Evolutionary conservation across 202 grass and related monocot genomes (phyloP).

Genomic region (Digitaria exilis): DNA sequence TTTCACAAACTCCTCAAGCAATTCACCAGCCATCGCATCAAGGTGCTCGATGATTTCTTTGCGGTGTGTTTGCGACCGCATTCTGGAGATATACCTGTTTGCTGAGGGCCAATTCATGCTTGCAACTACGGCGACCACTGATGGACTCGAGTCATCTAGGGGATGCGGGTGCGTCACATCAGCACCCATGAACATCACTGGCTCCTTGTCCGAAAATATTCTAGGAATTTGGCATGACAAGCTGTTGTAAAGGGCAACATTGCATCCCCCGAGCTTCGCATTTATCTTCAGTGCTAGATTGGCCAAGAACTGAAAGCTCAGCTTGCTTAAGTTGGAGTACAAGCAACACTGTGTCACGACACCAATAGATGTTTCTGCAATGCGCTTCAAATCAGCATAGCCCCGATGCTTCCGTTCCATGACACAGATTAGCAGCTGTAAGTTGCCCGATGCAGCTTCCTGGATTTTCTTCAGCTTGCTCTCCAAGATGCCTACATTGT

Average conservation of each 20-base stretch:
- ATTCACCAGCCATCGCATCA: slow-evolving; percentile 69
- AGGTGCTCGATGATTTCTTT: slow-evolving; percentile 92
- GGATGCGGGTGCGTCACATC: slow-evolving; percentile 98
- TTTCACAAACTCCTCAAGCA: slow-evolving; percentile 80
- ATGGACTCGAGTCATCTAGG: slow-evolving; percentile 87
- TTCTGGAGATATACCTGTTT: slow-evolving; percentile 92
- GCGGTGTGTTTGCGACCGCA: slow-evolving; percentile 93
- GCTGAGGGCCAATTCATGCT: slow-evolving; percentile 95
- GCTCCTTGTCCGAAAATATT: slow-evolving; percentile 71
- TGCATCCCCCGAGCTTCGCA: slow-evolving; percentile 88
- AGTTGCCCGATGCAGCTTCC: slow-evolving; percentile 75
- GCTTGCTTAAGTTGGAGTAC: slow-evolving; percentile 80
- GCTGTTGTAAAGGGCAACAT: slow-evolving; percentile 77
- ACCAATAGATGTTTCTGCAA: slow-evolving; percentile 87
- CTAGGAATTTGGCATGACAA: slow-evolving; percentile 78
- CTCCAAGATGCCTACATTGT: slow-evolving; percentile 73
- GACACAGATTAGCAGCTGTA: slow-evolving; percentile 84
- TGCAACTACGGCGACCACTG: slow-evolving; percentile 86
- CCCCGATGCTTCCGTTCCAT: slow-evolving; percentile 90
- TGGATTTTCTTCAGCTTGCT: slow-evolving; percentile 78
- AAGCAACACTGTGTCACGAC: slow-evolving; percentile 96
- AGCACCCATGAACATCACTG: slow-evolving; percentile 96
- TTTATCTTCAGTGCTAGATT: slow-evolving; percentile 98
- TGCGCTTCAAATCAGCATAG: slow-evolving; percentile 93
- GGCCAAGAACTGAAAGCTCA: slow-evolving; percentile 78